phyloP scores from a whole-genome alignment of 2,329 filamentous ascomycete species.

The Monilinia fructicola region DNA sequence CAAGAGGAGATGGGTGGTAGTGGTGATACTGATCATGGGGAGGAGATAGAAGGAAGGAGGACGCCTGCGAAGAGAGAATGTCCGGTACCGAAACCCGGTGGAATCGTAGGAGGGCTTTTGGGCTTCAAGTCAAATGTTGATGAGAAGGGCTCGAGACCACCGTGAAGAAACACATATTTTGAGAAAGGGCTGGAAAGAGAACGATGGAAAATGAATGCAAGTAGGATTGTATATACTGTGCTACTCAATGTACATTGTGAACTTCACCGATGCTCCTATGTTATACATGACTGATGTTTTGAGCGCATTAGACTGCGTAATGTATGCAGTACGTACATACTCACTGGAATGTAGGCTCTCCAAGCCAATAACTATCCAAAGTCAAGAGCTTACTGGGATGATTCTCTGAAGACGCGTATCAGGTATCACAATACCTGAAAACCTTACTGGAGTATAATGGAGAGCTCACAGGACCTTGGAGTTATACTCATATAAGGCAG shows the following conservation, averaged over 20 bases:
- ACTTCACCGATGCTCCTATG: no score
- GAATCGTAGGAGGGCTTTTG: conserved; percentile 71
- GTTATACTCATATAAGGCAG: no score
- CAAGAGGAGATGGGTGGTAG: conserved; percentile 42
- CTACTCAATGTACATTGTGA: background rate
- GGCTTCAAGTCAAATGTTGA: conserved; percentile 36
- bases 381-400: no score
- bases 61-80: conserved; percentile 64
- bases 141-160: conserved; percentile 34
- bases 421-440: no score
- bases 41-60: conserved; percentile 10
- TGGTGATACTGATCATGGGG: conserved; percentile 3
- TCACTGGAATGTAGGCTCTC: no score
- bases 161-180: conserved; percentile 26
- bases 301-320: no score
- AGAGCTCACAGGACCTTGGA: no score
- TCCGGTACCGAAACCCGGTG: conserved; percentile 86
- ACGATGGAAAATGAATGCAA: background rate
- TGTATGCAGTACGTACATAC: no score
- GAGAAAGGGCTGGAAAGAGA: background rate
- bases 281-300: no score
- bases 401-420: no score
- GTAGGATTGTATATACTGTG: conserved; percentile 3
- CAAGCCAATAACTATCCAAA: no score
- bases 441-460: no score